These are phyloP conservation scores for Ascochyta fabae DNA, from an alignment of 2,329 filamentous ascomycete species.

Conservation along the genomic window DNA sequence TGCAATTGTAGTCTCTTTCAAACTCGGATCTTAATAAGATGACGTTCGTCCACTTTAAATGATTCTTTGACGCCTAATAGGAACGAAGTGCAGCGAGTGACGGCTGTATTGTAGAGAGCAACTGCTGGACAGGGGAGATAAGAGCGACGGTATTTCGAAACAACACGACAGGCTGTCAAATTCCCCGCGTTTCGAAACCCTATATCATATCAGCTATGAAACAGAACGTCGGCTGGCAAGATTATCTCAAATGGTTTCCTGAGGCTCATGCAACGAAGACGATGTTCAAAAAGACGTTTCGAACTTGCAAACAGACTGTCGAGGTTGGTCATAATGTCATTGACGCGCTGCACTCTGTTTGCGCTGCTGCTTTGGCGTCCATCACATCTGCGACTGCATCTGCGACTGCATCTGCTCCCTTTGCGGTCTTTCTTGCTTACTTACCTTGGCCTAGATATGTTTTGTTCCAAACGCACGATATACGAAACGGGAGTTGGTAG, in stretches of 20 bases:
- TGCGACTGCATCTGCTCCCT: background rate
- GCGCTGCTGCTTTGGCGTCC: background rate
- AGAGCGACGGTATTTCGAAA: conserved; percentile 8
- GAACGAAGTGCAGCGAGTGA: background rate
- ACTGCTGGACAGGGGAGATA: background rate
- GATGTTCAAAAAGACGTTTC: background rate
- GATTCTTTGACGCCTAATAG: too few species aligned
- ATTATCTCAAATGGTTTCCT: background rate
- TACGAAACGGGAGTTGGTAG: too few species aligned
- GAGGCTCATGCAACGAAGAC: background rate
- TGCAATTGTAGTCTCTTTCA: background rate
- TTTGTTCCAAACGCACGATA: too few species aligned
- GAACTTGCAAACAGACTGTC: background rate
- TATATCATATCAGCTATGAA: background rate
- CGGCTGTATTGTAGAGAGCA: background rate
- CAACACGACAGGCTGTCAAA: conserved; percentile 1
- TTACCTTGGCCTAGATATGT: too few species aligned
- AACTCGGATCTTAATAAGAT: background rate
- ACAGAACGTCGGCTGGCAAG: background rate
- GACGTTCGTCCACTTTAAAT: background rate
- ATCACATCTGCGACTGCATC: too few species aligned
- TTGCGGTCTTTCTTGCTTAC: background rate
- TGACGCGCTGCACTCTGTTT: background rate
- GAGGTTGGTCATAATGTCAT: background rate
- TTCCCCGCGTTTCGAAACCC: conserved; percentile 3